Percentiles rank a stretch among this genome's conserved stretches.
These are phyloP conservation scores for Trichoderma sp. DNA, from an alignment of 2,329 filamentous ascomycete genomes.

Conservation along the genomic window DNA sequence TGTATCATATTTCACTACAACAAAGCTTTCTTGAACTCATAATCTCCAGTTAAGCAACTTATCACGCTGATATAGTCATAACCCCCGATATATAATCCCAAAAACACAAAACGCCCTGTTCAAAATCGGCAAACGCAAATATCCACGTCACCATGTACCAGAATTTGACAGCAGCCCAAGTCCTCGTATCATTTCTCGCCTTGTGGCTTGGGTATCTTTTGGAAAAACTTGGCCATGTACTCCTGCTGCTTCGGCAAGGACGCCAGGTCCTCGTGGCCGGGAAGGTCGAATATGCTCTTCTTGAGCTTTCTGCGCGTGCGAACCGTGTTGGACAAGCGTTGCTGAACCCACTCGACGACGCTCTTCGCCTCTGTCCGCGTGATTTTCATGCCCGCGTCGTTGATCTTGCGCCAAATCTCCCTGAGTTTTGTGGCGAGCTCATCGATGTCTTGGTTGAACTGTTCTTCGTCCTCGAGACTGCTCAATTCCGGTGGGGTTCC, in stretches of 20 bases:
- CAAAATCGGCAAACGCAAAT: not conserved
- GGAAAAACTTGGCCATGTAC: constrained; percentile 50
- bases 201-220: constrained; percentile 26
- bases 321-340: constrained; percentile 68
- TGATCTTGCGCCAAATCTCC: constrained; percentile 58
- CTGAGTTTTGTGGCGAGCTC: constrained; percentile 59
- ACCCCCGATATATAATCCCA: not conserved
- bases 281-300: constrained; percentile 49
- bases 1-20: constrained; percentile 32
- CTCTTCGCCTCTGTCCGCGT: constrained; percentile 74
- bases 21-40: constrained; percentile 16
- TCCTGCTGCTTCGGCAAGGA: constrained; percentile 44
- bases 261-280: constrained; percentile 36
- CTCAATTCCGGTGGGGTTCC: constrained; percentile 38
- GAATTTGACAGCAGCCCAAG: too few relatives aligned
- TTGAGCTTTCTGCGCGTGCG: constrained; percentile 60
- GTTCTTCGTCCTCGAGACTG: constrained; percentile 32
- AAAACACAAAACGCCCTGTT: not conserved
- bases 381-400: constrained; percentile 70
- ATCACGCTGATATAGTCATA: not conserved
- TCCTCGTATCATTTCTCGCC: not conserved
- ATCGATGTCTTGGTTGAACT: constrained; percentile 73
- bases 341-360: constrained; percentile 68
- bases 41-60: not conserved
- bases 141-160: not conserved